A percentile compares a stretch with the other conserved stretches of the same genome.
These are phyloP conservation scores for Gaultheria prostrata DNA, from an alignment of 148 eudicot genomes.

Conservation along the genomic window DNA sequence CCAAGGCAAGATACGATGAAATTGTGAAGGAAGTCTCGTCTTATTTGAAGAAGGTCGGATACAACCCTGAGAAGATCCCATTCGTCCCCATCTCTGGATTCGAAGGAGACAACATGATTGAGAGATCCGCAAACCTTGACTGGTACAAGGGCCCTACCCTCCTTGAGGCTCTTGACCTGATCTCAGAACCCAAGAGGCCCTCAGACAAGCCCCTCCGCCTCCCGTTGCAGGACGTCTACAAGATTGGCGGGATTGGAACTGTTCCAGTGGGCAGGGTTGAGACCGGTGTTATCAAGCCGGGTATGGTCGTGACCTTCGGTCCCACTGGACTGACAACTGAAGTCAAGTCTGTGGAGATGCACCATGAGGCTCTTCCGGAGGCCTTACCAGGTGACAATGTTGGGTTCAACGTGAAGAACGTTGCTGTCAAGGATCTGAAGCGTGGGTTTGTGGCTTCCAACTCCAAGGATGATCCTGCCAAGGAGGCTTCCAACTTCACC, in stretches of 20 bases:
- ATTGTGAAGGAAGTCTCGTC: slow-evolving; percentile 38
- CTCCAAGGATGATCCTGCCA: slow-evolving; percentile 36
- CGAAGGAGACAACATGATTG: slow-evolving; percentile 44
- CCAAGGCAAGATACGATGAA: slow-evolving; percentile 34
- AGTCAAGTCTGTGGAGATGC: slow-evolving; percentile 44
- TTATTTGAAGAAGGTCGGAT: slow-evolving; percentile 37
- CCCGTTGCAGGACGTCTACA: no score
- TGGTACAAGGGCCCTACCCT: slow-evolving; percentile 47
- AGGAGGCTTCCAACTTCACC: slow-evolving; percentile 32
- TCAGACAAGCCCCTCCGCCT: no score
- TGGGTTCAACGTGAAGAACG: slow-evolving; percentile 35
- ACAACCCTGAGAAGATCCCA: slow-evolving; percentile 35
- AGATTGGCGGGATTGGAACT: no score
- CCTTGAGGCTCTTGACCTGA: slow-evolving; percentile 31
- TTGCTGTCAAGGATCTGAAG: slow-evolving; percentile 34
- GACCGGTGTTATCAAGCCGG: slow-evolving; percentile 36
- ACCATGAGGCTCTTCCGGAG: slow-evolving; percentile 30
- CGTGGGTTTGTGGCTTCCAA: slow-evolving; percentile 32
- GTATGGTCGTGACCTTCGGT: slow-evolving; percentile 31
- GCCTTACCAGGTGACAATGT: slow-evolving; percentile 37
- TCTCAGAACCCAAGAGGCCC: no score
- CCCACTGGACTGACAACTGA: slow-evolving; percentile 34
- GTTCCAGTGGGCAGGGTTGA: slow-evolving; percentile 35
- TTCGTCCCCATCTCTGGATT: slow-evolving; percentile 41
- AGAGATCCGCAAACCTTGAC: slow-evolving; percentile 41